These are phyloP conservation scores for Jimgerdemannia lactiflua DNA, from an alignment of 192 early-diverging fungal genomes.

Conservation along the genomic window DNA sequence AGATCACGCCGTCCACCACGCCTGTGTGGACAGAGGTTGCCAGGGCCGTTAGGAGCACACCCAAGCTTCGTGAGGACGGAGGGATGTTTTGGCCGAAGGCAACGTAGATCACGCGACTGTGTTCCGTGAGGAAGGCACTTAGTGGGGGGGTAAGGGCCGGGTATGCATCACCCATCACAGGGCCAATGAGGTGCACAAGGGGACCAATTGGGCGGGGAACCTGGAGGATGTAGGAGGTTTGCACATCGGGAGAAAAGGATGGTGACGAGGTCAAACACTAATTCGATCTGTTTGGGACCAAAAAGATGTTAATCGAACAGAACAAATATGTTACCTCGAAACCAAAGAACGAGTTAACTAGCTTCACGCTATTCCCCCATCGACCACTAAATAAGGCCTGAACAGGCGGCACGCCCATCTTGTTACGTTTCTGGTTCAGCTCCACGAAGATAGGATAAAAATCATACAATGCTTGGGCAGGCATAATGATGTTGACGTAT, in stretches of 20 bases:
- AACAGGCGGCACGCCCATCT: neutral
- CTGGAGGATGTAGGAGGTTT: neutral
- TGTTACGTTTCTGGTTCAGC: neutral
- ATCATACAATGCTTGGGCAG: neutral
- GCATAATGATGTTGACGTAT: neutral
- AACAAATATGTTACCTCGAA: neutral
- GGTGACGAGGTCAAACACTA: too few species aligned
- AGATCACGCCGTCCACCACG: conserved; percentile 32
- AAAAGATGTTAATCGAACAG: neutral
- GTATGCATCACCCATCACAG: conserved; percentile 25
- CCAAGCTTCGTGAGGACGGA: conserved; percentile 1
- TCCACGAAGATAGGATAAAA: neutral
- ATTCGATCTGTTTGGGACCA: too few species aligned
- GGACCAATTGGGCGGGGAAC: conserved; percentile 20
- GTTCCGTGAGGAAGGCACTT: conserved; percentile 5
- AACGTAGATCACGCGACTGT: conserved; percentile 20
- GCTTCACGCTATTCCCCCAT: neutral
- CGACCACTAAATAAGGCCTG: neutral
- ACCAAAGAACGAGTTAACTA: neutral
- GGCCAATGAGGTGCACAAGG: conserved; percentile 27
- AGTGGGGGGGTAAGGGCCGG: neutral
- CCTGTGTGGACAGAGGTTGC: conserved; percentile 14
- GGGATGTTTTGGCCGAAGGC: conserved; percentile 26
- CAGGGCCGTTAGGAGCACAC: conserved; percentile 23
- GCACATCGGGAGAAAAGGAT: too few species aligned